Conservation (phyloP, 352 stramenopile species). For the Pythium myriotylum region DNA sequence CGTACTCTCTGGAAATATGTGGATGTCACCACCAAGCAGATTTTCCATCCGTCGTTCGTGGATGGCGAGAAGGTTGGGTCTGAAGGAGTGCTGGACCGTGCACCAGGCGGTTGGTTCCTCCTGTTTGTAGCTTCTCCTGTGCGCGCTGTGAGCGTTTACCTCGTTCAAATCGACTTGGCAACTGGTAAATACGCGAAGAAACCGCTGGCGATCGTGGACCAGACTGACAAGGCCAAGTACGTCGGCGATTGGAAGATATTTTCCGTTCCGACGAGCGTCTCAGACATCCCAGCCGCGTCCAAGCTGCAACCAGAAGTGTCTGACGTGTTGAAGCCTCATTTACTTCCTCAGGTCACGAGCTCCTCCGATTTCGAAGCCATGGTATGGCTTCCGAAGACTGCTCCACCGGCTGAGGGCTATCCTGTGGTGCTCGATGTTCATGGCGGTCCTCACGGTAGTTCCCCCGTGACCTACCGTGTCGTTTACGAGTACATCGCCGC, state of each 20-base stretch:
- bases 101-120: constrained; percentile 33
- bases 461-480: constrained; percentile 84
- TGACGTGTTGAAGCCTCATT: constrained; percentile 39
- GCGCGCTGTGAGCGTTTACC: constrained; percentile 54
- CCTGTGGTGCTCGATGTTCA: constrained; percentile 90
- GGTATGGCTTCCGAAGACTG: constrained; percentile 59
- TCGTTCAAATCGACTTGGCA: constrained; percentile 48
- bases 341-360: constrained; percentile 55
- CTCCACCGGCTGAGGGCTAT: constrained; percentile 40
- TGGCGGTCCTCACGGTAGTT: constrained; percentile 92
- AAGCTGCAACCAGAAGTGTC: constrained; percentile 40
- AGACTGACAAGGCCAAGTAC: constrained; percentile 37
- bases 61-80: constrained; percentile 43
- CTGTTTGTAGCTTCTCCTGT: constrained; percentile 62
- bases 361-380: constrained; percentile 73
- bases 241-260: constrained; percentile 67
- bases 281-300: constrained; percentile 38
- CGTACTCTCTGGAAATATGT: constrained; percentile 74
- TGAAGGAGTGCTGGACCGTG: constrained; percentile 59
- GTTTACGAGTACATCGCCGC: constrained; percentile 91
- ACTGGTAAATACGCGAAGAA: constrained; percentile 40
- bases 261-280: constrained; percentile 54
- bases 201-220: constrained; percentile 53
- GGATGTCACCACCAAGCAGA: constrained; percentile 45
- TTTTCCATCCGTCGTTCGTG: constrained; percentile 59